Evolutionary conservation across 176 grass and related monocot species (phyloP).

Genomic region (Puya raimondii): DNA sequence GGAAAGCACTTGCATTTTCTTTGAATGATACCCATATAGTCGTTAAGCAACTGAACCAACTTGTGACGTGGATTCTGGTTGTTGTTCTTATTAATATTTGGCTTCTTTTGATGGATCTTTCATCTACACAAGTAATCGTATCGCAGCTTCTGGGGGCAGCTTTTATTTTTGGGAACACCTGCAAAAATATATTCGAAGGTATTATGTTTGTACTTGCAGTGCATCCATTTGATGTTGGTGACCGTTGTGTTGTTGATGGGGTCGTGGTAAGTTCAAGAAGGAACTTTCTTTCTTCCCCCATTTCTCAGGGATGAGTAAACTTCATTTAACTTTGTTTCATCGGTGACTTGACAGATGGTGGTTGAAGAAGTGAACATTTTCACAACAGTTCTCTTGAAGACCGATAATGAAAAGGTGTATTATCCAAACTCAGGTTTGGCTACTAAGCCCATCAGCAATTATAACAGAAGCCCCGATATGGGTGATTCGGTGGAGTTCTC

Average conservation of each 20-base stretch:
- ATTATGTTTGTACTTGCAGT: conserved; percentile 60
- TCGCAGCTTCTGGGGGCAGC: conserved; percentile 60
- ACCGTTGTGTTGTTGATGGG: conserved; percentile 50
- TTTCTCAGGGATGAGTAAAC: background rate
- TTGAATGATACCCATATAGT: conserved; percentile 68
- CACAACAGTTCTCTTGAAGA: conserved; percentile 48
- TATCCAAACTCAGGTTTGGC: conserved; percentile 61
- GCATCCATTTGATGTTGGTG: conserved; percentile 75
- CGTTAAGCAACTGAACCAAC: conserved; percentile 55
- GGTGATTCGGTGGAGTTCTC: conserved; percentile 53
- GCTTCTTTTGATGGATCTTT: conserved; percentile 51
- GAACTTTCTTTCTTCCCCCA: background rate
- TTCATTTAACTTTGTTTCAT: no score
- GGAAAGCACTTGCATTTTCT: conserved; percentile 51
- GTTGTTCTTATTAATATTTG: conserved; percentile 42
- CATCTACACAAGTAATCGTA: conserved; percentile 48
- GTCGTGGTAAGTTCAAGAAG: conserved; percentile 27
- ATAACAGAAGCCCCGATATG: conserved; percentile 67
- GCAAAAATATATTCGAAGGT: conserved; percentile 61
- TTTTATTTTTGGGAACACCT: conserved; percentile 68
- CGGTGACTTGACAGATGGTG: conserved; percentile 23
- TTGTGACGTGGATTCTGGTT: conserved; percentile 34
- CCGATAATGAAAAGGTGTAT: conserved; percentile 58
- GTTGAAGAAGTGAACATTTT: conserved; percentile 79
- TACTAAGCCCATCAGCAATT: conserved; percentile 58